Conservation (phyloP, 2,329 filamentous ascomycete species). For the Rhinocladiella similis region DNA sequence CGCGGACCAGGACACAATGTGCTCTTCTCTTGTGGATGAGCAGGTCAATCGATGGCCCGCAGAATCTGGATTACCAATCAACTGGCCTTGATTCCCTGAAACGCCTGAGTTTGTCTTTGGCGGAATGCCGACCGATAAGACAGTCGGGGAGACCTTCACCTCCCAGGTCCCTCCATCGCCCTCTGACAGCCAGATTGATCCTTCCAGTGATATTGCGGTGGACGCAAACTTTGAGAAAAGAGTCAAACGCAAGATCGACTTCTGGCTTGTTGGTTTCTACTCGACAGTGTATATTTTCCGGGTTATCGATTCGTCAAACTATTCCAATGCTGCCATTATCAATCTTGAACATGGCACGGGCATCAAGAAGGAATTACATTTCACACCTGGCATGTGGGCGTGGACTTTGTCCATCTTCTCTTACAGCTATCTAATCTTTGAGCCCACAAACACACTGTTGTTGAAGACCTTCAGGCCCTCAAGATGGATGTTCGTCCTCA, state of each 20-base stretch:
- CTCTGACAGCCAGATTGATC: background rate
- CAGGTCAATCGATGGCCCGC: background rate
- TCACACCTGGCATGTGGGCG: conserved; percentile 15
- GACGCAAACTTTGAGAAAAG: conserved; percentile 30
- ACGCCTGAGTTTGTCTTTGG: no score
- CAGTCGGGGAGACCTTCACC: conserved; percentile 3
- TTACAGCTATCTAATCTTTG: conserved; percentile 23
- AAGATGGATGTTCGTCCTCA: conserved; percentile 22
- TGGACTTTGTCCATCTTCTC: conserved; percentile 24
- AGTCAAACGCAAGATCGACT: conserved; percentile 14
- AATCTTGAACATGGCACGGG: conserved; percentile 26
- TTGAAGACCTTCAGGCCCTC: conserved; percentile 20
- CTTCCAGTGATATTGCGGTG: background rate
- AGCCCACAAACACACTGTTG: conserved; percentile 19
- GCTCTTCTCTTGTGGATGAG: background rate
- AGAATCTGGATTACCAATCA: no score
- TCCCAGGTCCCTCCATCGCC: background rate
- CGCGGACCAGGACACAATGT: background rate
- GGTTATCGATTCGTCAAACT: conserved; percentile 27
- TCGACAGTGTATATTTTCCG: conserved; percentile 27
- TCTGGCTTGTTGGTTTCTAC: conserved; percentile 26
- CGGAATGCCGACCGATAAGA: conserved; percentile 6
- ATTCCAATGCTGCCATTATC: conserved; percentile 28
- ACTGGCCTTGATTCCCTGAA: no score
- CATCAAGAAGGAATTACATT: conserved; percentile 21